Conservation (phyloP, 257 asterid species). For the Jacaranda copaia region DNA sequence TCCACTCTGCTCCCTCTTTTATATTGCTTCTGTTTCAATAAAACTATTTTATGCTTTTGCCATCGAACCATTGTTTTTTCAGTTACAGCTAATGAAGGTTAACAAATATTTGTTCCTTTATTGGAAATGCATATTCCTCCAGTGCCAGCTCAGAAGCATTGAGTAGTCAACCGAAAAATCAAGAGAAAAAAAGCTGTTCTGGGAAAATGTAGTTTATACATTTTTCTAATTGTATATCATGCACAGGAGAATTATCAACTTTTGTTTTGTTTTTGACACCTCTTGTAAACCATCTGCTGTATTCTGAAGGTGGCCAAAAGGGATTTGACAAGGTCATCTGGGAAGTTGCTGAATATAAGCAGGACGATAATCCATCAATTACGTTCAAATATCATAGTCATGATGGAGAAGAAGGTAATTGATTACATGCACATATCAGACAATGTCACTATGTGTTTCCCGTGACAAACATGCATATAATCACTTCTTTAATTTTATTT, state of each 20-base stretch:
- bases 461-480: neutral
- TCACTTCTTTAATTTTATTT: slow-evolving; percentile 26
- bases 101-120: too few species aligned
- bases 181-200: too few species aligned
- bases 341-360: slow-evolving; percentile 83
- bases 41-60: too few species aligned
- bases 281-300: slow-evolving; percentile 22
- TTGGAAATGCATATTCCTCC: too few species aligned
- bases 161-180: too few species aligned
- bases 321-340: slow-evolving; percentile 97
- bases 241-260: neutral
- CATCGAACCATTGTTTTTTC: too few species aligned
- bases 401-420: slow-evolving; percentile 96
- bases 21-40: too few species aligned
- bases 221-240: neutral
- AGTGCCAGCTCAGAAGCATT: too few species aligned
- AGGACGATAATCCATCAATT: slow-evolving; percentile 85
- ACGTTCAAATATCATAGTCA: slow-evolving; percentile 79
- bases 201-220: too few species aligned
- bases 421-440: neutral
- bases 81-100: too few species aligned
- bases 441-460: too few species aligned
- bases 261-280: neutral
- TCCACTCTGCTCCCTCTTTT: too few species aligned
- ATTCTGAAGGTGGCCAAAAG: slow-evolving; percentile 80